phyloP scores from a whole-genome alignment of 2,329 filamentous ascomycete species.

The Emydomyces testavorans region DNA sequence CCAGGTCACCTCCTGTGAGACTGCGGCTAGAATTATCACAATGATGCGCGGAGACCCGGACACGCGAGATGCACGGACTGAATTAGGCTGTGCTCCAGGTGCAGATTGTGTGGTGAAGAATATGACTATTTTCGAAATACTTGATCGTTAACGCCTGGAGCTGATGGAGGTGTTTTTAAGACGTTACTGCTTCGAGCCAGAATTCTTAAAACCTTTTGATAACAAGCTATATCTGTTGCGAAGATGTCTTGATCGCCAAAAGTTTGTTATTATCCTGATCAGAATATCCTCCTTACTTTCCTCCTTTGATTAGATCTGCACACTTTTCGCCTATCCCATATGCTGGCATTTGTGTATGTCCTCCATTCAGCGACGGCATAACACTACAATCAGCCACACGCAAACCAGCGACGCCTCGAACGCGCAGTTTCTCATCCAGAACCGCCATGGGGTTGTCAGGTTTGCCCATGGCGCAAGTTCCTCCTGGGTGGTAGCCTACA shows the following conservation, averaged over 20 bases:
- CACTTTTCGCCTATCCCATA: conserved; percentile 50
- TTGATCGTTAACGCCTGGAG: conserved; percentile 13
- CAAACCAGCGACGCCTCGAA: conserved; percentile 42
- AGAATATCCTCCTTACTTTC: not conserved
- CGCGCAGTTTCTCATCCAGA: conserved; percentile 30
- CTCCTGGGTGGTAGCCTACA: conserved; percentile 27
- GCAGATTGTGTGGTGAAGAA: conserved; percentile 17
- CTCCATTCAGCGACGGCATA: conserved; percentile 44
- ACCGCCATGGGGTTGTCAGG: conserved; percentile 24
- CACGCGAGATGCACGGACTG: conserved; percentile 13
- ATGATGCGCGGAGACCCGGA: conserved; percentile 16
- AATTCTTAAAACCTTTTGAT: no score
- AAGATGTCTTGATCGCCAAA: no score
- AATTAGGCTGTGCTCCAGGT: conserved; percentile 18
- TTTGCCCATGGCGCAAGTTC: conserved; percentile 32
- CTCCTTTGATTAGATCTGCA: conserved; percentile 40
- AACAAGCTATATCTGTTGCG: no score
- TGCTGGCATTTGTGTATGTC: conserved; percentile 38
- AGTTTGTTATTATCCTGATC: no score
- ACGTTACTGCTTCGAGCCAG: not conserved
- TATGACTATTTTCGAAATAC: conserved; percentile 17
- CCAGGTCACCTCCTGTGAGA: conserved; percentile 17
- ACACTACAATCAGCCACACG: conserved; percentile 49
- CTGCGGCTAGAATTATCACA: conserved; percentile 19
- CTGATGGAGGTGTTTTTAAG: not conserved